Evolutionary conservation across 1,284 basidiomycete genomes (phyloP).

Genomic region (Pascua sp.): DNA sequence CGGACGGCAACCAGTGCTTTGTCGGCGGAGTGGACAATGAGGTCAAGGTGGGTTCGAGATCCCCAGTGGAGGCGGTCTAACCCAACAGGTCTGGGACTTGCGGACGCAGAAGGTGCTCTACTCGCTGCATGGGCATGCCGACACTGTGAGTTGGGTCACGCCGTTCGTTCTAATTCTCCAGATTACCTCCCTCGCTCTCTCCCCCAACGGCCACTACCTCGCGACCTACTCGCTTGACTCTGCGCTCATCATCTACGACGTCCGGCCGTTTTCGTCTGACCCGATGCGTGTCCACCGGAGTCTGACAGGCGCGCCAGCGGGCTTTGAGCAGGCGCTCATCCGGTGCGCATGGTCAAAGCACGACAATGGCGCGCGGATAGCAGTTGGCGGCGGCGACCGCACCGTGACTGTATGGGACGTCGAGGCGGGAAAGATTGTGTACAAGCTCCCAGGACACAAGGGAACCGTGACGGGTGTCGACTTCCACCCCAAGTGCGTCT

Average conservation of each 20-base stretch:
- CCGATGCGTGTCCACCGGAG: conserved; percentile 74
- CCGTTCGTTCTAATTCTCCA: conserved; percentile 9
- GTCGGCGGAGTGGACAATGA: conserved; percentile 90
- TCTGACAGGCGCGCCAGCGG: conserved; percentile 77
- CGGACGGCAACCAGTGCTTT: conserved; percentile 78
- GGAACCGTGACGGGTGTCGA: conserved; percentile 86
- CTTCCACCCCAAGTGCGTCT: conserved; percentile 60
- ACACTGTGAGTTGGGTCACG: conserved; percentile 60
- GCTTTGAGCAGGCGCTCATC: conserved; percentile 79
- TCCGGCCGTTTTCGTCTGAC: conserved; percentile 82
- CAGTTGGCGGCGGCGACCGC: conserved; percentile 53
- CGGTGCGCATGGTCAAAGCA: conserved; percentile 65
- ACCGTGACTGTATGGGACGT: conserved; percentile 88
- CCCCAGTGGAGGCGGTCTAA: neutral
- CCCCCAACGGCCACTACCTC: conserved; percentile 77
- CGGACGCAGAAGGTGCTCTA: conserved; percentile 74
- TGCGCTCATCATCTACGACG: conserved; percentile 78
- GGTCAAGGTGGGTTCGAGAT: conserved; percentile 67
- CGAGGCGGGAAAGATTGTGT: conserved; percentile 73
- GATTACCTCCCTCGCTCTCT: conserved; percentile 75
- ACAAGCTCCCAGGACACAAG: conserved; percentile 92
- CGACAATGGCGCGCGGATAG: conserved; percentile 49
- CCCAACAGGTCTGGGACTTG: conserved; percentile 71
- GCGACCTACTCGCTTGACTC: conserved; percentile 85
- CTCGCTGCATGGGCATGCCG: conserved; percentile 72